Evolutionary conservation across 306 rosid genomes (phyloP), one percentile per base, ranked within the genome.

Genomic region (Sesbania bispinosa): DNA sequence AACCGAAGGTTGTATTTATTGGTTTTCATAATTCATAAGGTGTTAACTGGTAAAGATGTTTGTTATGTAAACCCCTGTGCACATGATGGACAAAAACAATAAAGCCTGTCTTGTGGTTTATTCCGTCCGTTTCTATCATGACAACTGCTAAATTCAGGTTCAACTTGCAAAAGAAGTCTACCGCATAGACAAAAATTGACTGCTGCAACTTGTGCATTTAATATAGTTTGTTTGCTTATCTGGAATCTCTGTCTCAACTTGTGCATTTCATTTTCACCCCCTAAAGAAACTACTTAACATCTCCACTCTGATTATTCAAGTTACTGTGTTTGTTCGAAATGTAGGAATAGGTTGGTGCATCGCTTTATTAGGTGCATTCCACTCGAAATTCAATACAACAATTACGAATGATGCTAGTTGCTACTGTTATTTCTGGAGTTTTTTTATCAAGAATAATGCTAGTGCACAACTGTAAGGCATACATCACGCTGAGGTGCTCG

Each of bases 51-150:
- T 69, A 55, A 63, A 54, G 15, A 10, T 52, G 65, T 8, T 2
- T 27, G 30, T 27, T 29, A 18, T 64, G 42, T 48, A 14, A 62
- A 59, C 23, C 43, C 55, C 18, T 32, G 69, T 66, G 35, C 63
- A 33, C 61, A 71, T 29, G 29, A 51, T n/a, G 62, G 64, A 67
- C 79, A 67, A 60, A n/a, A 59, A 10, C 46, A 20, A 53, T 26
- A 15, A 51, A 24, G 52, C 53, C 42, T 53, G 73, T 23, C 59
- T 62, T 66, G 7, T 45, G 43, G 62, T 18, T 63, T 79, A 32
- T 20, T 41, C 43, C 10, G 16, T 46, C 64, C 10, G 60, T 45
- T 61, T 50, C 29, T 29, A 14, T 10, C 24, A 16, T 57, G 50
- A 71, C 53, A 57, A 45, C 48, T 45, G 48, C 16, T 43, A 10